Evolutionary conservation across 305 asterid genomes (phyloP), one percentile per base, ranked within the genome.

Genomic region (Plantago coronopus): DNA sequence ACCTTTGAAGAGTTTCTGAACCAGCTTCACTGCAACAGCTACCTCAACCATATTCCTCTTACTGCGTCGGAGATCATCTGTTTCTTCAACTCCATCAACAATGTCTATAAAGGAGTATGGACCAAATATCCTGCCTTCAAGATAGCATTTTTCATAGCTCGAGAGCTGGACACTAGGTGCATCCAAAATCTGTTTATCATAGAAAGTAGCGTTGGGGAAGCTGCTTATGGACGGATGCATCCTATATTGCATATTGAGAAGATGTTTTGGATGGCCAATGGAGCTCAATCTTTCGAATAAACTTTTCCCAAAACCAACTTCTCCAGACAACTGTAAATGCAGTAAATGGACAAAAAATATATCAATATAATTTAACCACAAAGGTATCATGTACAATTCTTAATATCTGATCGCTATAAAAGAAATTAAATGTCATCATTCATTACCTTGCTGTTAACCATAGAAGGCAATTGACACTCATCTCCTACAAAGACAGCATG

Each of bases 141-240:
- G 79, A 69, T 73, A 81, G 17, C 53, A 40, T 45, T 58, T 69
- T 67, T 55, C 72, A 4, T 83, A 76, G 40, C 66, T 44, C 67
- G 69, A 49, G 7, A 72, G 50, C 61, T 40, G 71, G 17, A 88
- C 96, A 18, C 48, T 49, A 14, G 77, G 74, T 20, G 88, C 93
- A 67, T 88, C 89, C 57, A 59, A 29, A 51, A 88, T 78, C 70
- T 68, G 79, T 29, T 74, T 69, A 13, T 0, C 8, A 51, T 88
- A 88, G 73, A 88, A 86, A 23, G 56, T 68, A 19, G 74, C 59
- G 78, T 83, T 88, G 10, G 95, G 96, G 49, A 88, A 88, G 20
- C 31, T 49, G 31, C 93, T 86, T 16, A 88, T 88, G 10, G 77
- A 66, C 38, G 93, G 93, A 72, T 88, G 95, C 95, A 88, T 88